Conservation (phyloP, 257 asterid species). For the Ilex asprella region DNA sequence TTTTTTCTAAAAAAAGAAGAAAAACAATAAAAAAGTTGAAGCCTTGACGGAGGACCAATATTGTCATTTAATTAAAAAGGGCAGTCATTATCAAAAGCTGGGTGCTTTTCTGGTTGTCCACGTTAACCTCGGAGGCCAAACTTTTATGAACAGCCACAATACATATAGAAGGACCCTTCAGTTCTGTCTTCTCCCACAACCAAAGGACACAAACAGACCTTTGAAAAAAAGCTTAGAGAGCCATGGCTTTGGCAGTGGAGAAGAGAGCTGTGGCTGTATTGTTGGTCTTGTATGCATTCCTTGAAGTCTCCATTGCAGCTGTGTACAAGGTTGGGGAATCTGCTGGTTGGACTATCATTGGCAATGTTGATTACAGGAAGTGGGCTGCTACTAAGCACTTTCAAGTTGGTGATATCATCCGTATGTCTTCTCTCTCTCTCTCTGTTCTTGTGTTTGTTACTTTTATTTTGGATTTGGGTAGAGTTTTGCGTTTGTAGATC, state of each 20-base stretch:
- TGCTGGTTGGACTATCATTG: constrained; percentile 88
- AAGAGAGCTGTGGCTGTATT: constrained; percentile 6
- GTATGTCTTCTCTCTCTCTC: constrained; percentile 20
- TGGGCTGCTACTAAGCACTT: constrained; percentile 64
- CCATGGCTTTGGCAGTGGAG: constrained; percentile 16
- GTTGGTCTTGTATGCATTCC: constrained; percentile 13
- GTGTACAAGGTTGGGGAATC: constrained; percentile 77
- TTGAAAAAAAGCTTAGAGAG: not conserved
- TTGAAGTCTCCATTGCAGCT: constrained; percentile 22
- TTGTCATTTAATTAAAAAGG: no score
- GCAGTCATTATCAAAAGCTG: no score
- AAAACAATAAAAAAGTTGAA: no score
- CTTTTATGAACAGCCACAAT: no score
- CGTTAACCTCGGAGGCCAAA: no score
- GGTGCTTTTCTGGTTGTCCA: no score
- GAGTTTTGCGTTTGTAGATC: no score
- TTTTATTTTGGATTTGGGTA: no score
- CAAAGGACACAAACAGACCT: not conserved
- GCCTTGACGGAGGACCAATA: no score
- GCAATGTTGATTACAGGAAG: constrained; percentile 59
- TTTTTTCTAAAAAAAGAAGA: no score
- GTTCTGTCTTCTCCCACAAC: no score
- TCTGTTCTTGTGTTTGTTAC: not conserved
- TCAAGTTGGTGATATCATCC: constrained; percentile 50
- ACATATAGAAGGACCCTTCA: no score